phyloP scores from a whole-genome alignment of 2,329 filamentous ascomycete species.

The Trichophyton mentagrophytes region DNA sequence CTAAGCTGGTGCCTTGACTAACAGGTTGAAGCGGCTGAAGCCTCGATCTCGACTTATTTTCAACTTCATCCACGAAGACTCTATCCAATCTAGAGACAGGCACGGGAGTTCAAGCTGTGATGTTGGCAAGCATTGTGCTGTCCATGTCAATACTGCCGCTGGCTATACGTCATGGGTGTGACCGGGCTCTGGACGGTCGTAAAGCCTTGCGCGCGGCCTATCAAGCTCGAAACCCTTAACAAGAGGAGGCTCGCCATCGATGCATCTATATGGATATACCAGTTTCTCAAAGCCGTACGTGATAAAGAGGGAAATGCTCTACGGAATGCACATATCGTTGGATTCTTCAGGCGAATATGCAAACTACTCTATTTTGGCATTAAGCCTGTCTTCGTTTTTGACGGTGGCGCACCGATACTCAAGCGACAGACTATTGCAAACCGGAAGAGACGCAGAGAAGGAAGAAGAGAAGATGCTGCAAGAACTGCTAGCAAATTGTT shows the following conservation, averaged over 20 bases:
- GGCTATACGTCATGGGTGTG: conserved; percentile 61
- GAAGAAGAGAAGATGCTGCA: conserved; percentile 80
- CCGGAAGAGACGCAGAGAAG: conserved; percentile 69
- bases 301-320: conserved; percentile 97
- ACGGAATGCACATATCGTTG: conserved; percentile 88
- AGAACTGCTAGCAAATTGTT: conserved; percentile 82
- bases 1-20: not conserved
- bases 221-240: conserved; percentile 91
- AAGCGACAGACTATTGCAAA: conserved; percentile 82
- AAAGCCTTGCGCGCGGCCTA: conserved; percentile 86
- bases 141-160: not conserved
- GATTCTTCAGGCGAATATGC: conserved; percentile 96
- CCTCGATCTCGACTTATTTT: not conserved
- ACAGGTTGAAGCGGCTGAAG: not conserved
- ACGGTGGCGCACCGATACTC: conserved; percentile 79
- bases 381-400: conserved; percentile 93
- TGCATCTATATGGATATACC: conserved; percentile 99
- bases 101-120: not conserved
- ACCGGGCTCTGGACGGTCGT: conserved; percentile 95
- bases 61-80: not conserved
- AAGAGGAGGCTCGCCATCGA: conserved; percentile 93
- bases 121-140: not conserved
- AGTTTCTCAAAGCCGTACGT: conserved; percentile 95
- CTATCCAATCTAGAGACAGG: not conserved
- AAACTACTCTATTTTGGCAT: conserved; percentile 96